phyloP scores from a whole-genome alignment of 1,284 basidiomycete genomes.

The Caloboletus firmus region DNA sequence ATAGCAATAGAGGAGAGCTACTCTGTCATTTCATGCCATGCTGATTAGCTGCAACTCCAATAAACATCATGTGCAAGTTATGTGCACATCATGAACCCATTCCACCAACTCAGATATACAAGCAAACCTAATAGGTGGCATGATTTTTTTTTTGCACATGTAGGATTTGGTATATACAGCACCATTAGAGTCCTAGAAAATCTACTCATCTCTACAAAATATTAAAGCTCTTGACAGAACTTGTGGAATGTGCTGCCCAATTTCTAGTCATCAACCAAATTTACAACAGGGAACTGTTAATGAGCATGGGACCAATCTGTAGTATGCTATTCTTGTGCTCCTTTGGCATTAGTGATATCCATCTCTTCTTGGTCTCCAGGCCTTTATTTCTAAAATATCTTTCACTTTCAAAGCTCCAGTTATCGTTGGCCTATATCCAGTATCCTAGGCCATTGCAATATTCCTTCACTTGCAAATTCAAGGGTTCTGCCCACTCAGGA shows the following conservation, averaged over 20 bases:
- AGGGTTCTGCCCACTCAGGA: constrained; percentile 9
- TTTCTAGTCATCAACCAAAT: neutral
- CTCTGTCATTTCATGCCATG: too few relatives aligned
- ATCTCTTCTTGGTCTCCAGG: constrained; percentile 10
- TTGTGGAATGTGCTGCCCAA: neutral
- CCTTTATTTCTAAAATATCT: constrained; percentile 39
- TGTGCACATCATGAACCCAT: too few relatives aligned
- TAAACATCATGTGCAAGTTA: too few relatives aligned
- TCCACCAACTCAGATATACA: too few relatives aligned
- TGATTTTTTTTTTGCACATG: too few relatives aligned
- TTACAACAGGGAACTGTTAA: constrained; percentile 13
- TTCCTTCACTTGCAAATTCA: constrained; percentile 26
- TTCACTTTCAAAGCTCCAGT: constrained; percentile 33
- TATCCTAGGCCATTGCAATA: constrained; percentile 24
- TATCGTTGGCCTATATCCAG: constrained; percentile 16
- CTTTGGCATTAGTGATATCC: constrained; percentile 12
- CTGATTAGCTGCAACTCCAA: too few relatives aligned
- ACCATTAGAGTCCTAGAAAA: neutral
- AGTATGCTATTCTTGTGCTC: neutral
- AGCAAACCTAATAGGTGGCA: too few relatives aligned
- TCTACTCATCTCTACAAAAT: neutral
- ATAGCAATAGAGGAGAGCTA: too few relatives aligned
- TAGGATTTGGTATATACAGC: neutral
- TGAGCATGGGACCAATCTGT: constrained; percentile 9
- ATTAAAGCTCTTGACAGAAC: neutral